phyloP scores from a whole-genome alignment of 106 monocot genomes.

The Narthecium ossifragum region DNA sequence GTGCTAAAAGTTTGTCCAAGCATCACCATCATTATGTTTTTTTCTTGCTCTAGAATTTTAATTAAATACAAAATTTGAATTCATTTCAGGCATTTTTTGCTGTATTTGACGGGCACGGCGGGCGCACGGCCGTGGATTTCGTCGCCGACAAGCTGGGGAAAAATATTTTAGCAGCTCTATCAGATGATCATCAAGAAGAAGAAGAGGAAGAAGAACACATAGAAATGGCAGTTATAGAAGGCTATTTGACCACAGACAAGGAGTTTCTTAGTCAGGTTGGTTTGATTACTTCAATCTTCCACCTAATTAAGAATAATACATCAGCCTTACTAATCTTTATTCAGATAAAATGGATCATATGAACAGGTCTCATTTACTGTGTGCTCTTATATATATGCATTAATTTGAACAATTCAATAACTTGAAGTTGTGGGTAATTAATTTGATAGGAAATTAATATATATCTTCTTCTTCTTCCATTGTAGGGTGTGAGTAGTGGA shows the following conservation, averaged over 20 bases:
- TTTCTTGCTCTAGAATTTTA: too few species aligned
- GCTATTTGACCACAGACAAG: conserved; percentile 43
- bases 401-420: too few species aligned
- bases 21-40: too few species aligned
- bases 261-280: conserved; percentile 68
- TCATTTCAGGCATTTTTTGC: conserved; percentile 34
- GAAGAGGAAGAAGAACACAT: conserved; percentile 7
- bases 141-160: conserved; percentile 26
- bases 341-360: too few species aligned
- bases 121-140: conserved; percentile 33
- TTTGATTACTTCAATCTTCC: not conserved
- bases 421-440: not conserved
- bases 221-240: conserved; percentile 17
- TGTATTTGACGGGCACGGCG: conserved; percentile 48
- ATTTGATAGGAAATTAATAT: too few species aligned
- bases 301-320: not conserved
- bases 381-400: not conserved
- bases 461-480: not conserved
- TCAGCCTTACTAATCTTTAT: too few species aligned
- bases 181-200: conserved; percentile 7
- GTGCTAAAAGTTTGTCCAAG: too few species aligned
- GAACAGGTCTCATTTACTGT: too few species aligned
- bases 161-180: conserved; percentile 27
- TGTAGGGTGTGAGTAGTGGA: conserved; percentile 57
- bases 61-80: too few species aligned